Evolutionary conservation across 176 grass and related monocot genomes (phyloP), one percentile per base, ranked within the genome.

Genomic region (Musa troglodytarum): DNA sequence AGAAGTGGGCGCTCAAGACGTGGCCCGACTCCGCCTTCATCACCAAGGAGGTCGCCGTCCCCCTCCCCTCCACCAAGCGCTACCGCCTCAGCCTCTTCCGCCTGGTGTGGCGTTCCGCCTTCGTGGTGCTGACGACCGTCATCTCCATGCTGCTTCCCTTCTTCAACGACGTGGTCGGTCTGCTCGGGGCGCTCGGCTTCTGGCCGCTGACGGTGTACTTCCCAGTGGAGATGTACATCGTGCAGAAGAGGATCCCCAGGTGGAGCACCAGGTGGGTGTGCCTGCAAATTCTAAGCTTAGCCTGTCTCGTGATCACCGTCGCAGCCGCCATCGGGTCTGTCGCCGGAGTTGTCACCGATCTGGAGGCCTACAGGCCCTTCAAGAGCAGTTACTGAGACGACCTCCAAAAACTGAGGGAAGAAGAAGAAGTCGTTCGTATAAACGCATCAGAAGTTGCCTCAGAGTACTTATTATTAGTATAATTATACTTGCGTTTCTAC

Each of bases 181-280:
- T 96, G 53, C 86, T 96, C 49, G 92, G 92, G 15, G 92, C 92
- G 23, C 51, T 96, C 51, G 84, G 85, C 1, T 96, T 96, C 86
- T 96, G 92, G 92, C 92, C 92, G 14, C 85, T 92, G 53, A 92
- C 89, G 11, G 89, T 96, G 54, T 92, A 92, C 81, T 92, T 96
- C 69, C 92, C 92, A 8, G 50, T 96, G 14, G 85, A 96, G 81
- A 96, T 96, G 92, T 90, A 96, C 84, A 83, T 96, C 68, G 77
- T 21, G 66, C 89, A 92, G 61, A 84, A 78, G 24, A 65, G 19
- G 14, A 84, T 96, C 43, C 72, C 54, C 19, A 76, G 49, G 55
- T 76, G 24, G 54, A 21, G 54, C 55, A 28, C 56, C 0, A 50
- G 57, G 28, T 76, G 74, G 74, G 11, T 57, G 19, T 76, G 83